Base-by-base conservation (phyloP, 306 rosid genomes). In the Spatholobus suberectus region DNA sequence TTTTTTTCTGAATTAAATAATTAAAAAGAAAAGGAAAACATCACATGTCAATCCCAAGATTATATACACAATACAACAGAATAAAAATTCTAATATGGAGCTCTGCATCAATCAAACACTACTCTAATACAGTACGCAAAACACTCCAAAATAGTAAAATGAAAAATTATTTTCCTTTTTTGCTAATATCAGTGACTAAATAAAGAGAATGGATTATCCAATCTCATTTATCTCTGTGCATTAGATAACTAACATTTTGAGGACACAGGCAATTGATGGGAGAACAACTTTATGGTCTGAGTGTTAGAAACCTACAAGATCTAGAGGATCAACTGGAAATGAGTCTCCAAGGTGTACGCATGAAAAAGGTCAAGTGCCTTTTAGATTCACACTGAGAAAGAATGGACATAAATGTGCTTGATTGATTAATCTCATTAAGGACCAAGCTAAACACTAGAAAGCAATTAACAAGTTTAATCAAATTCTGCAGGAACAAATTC, bases 241-340 rank as follows among this genome's bases (percentile, higher is more conserved):
- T 29, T 58, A 55, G 27, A 76, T 8, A 18, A 44, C 65, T 82
- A 63, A 82, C 82, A 65, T 77, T 69, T 37, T 78, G 70, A 61
- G 10, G 57, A 41, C 34, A 68, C 92, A 92, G 97, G 82, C 86
- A 89, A 67, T 17, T 88, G 85, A 88, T 88, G 90, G 97, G 95
- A 73, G 85, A 85, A 88, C 92, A 91, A 17, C 95, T 90, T 82
- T 86, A 24, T 32, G 93, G 94, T 52, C 79, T 91, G 84, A 86
- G 86, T 66, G 76, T 85, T 24, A 82, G 78, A 81, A 91, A 86
- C 79, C 87, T 93, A 51, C 88, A 93, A 55, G 86, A 86, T 89
- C 88, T 93, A 21, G 96, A 93, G 86, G 80, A 63, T 62, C 93
- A 82, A 76, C 79, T 93, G 76, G 92, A 93, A 88, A 68, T 87